A percentile compares a stretch with the other conserved stretches of the same genome.
These are phyloP conservation scores for Eucalyptus grandis DNA, from an alignment of 345 rosid genomes.

Conservation along the genomic window DNA sequence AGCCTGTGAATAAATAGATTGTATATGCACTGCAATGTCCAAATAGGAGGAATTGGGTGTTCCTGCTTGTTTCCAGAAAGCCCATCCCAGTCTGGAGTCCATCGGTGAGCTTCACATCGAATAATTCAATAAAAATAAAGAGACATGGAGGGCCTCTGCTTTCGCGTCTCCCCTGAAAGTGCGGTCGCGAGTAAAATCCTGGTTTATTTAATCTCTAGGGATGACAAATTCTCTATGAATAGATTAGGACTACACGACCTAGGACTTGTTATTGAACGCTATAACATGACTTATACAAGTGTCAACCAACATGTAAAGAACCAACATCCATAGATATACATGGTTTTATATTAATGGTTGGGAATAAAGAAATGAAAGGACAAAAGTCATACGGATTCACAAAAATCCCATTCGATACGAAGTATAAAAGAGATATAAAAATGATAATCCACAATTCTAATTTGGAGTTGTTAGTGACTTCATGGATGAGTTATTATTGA, in stretches of 20 bases:
- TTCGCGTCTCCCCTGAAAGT: neutral
- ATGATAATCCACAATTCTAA: fast-evolving
- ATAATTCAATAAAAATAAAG: neutral
- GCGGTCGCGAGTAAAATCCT: neutral
- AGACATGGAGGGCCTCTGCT: neutral
- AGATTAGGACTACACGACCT: neutral
- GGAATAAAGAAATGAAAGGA: neutral
- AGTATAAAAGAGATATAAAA: neutral
- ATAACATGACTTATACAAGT: neutral
- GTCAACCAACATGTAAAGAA: neutral
- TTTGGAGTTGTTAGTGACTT: neutral
- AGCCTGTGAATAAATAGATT: neutral
- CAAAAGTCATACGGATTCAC: neutral
- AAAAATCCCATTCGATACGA: neutral
- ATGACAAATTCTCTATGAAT: neutral
- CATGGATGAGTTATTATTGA: neutral
- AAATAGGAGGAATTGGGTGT: neutral
- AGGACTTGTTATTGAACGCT: neutral
- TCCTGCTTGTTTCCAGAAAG: neutral
- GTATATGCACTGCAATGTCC: neutral
- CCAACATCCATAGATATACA: neutral
- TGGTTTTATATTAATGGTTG: neutral
- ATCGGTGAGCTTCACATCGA: neutral
- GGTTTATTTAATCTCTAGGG: neutral
- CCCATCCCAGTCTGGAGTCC: neutral